phyloP scores from a whole-genome alignment of 2,329 filamentous ascomycete species.

The Aspergillus luchuensis region DNA sequence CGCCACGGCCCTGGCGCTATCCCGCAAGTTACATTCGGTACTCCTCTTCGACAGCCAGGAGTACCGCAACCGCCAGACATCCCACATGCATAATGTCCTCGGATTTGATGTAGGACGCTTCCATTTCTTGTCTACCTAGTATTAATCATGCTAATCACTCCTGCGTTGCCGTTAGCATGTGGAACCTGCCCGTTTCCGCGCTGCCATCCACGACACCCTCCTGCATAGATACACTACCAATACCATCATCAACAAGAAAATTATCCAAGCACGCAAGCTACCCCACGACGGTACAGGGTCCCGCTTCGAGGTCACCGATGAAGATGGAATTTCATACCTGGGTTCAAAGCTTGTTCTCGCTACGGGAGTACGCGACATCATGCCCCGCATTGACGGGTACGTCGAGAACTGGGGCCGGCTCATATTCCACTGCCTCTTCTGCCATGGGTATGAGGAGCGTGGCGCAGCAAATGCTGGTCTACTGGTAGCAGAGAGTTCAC shows the following conservation, averaged over 20 bases:
- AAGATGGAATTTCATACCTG: conserved; percentile 44
- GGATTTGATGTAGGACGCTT: conserved; percentile 29
- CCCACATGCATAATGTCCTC: conserved; percentile 60
- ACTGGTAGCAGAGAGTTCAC: conserved; percentile 41
- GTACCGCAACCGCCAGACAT: conserved; percentile 56
- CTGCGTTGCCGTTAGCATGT: conserved; percentile 29
- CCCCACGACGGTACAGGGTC: not conserved
- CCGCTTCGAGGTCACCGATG: conserved; percentile 46
- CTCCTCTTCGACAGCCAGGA: conserved; percentile 58
- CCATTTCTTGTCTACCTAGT: not conserved
- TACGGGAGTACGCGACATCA: conserved; percentile 55
- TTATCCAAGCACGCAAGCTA: conserved; percentile 24
- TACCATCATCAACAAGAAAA: not conserved
- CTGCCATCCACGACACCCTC: not conserved
- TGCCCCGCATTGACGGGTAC: conserved; percentile 57
- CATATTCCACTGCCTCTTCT: conserved; percentile 19
- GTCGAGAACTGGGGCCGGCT: conserved; percentile 55
- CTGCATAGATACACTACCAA: conserved; percentile 9
- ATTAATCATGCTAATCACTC: too few relatives aligned
- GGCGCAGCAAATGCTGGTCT: conserved; percentile 9
- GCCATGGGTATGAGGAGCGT: conserved; percentile 17
- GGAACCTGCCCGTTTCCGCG: conserved; percentile 3
- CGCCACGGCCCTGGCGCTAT: conserved; percentile 53
- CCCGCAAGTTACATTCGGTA: conserved; percentile 55
- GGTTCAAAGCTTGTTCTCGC: conserved; percentile 60